Evolutionary conservation across 106 monocot species (phyloP), one percentile per base, ranked within the genome.

Genomic region (Hemerocallis citrina): DNA sequence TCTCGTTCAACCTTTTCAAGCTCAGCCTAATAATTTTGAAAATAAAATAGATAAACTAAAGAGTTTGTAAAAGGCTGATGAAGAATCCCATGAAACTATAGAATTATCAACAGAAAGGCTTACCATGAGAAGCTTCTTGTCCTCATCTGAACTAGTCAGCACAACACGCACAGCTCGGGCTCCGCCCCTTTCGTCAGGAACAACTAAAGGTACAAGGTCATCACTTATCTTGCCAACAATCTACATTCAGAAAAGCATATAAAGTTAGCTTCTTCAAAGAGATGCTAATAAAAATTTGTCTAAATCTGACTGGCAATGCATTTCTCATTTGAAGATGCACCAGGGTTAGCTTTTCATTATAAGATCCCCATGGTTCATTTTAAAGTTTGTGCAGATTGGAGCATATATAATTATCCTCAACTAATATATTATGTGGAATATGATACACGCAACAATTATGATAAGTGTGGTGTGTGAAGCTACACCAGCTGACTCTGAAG

Each of bases 121-220:
- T 46, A 91, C 86, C 69, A 90, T 15, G 16, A 96, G 79, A 70
- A 74, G 61, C 61, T 62, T 82, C 51, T 75, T 96, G 52, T 96
- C 96, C 52, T 91, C 91, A 21, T 81, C 74, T 28, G 96, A 87
- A 39, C 67, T 77, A 34, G 87, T 79, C 60, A 96, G 59, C 38
- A 96, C 78, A 25, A 87, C 67, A 37, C 77, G 76, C 38, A 96
- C 79, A 16, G 73, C 62, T 42, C 57, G 76, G n/a, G 81, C 38
- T 11, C 37, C 61, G 17, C 75, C 87, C 57, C 54, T 59, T 66
- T 61, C 77, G 30, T 82, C 72, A 44, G 80, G 72, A 65, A 79
- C 69, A 66, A 85, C 54, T 48, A 88, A 37, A 52, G 81, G 81
- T 56, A 96, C 81, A 55, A 91, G 69, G 30, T 86, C 81, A 67